These are phyloP conservation scores for Entomortierella parvispora DNA, from an alignment of 192 early-diverging fungal species.

Conservation along the genomic window DNA sequence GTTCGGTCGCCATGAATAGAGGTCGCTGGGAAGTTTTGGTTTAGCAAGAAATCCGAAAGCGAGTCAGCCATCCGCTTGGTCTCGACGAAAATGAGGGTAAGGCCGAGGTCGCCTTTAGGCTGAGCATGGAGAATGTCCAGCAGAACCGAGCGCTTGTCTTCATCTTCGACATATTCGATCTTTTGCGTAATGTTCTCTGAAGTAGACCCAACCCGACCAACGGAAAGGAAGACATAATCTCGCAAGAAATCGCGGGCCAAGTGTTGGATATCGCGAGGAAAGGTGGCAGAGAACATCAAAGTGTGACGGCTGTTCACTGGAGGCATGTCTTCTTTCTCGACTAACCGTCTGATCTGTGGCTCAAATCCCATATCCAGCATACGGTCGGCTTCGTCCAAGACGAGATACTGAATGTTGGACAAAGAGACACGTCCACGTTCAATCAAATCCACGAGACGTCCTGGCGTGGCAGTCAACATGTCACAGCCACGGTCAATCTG, in stretches of 20 bases:
- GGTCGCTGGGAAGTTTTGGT: constrained; percentile 87
- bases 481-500: constrained; percentile 94
- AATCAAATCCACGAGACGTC: constrained; percentile 92
- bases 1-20: constrained; percentile 97
- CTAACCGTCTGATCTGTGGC: constrained; percentile 89
- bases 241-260: constrained; percentile 87
- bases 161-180: constrained; percentile 93
- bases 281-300: constrained; percentile 96
- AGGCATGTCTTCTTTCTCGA: constrained; percentile 79
- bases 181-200: constrained; percentile 96
- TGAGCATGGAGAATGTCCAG: constrained; percentile 81
- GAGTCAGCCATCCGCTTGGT: constrained; percentile 96
- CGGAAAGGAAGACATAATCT: constrained; percentile 87
- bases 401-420: constrained; percentile 83
- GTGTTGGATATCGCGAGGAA: constrained; percentile 89
- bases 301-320: constrained; percentile 82
- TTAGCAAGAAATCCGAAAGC: constrained; percentile 81
- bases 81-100: constrained; percentile 97
- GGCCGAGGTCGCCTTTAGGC: constrained; percentile 60
- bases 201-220: constrained; percentile 94
- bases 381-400: constrained; percentile 96
- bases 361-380: constrained; percentile 98
- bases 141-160: constrained; percentile 91
- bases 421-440: constrained; percentile 84
- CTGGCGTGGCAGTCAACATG: constrained; percentile 95